phyloP scores from a whole-genome alignment of 2,329 filamentous ascomycete genomes.

The Colletotrichum sp. region DNA sequence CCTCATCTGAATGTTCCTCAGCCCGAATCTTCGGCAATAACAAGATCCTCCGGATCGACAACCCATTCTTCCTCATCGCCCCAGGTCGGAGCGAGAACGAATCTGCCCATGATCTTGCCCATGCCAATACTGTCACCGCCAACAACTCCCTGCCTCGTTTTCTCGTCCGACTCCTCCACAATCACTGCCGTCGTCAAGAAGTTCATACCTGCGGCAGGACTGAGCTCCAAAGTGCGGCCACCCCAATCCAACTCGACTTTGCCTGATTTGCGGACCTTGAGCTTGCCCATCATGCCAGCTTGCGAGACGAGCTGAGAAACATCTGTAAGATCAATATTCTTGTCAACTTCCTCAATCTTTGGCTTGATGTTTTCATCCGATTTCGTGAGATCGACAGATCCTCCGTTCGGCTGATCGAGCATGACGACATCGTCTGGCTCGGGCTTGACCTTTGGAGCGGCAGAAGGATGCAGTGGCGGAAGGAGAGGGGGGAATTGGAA shows the following conservation, averaged over 20 bases:
- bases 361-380: slow-evolving; percentile 23
- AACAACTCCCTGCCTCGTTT: slow-evolving; percentile 44
- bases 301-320: slow-evolving; percentile 47
- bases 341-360: slow-evolving; percentile 26
- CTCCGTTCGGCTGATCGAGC: slow-evolving; percentile 35
- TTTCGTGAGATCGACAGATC: slow-evolving; percentile 48
- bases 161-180: slow-evolving; percentile 62
- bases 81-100: slow-evolving; percentile 64
- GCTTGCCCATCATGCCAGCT: slow-evolving; percentile 64
- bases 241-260: slow-evolving; percentile 69
- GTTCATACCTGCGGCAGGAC: slow-evolving; percentile 55
- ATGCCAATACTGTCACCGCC: slow-evolving; percentile 63
- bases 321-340: slow-evolving; percentile 31
- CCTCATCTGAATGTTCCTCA: neutral
- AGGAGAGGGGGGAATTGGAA: slow-evolving; percentile 70
- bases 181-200: slow-evolving; percentile 66
- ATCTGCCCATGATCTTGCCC: slow-evolving; percentile 68
- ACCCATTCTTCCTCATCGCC: slow-evolving; percentile 63
- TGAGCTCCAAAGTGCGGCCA: slow-evolving; percentile 58
- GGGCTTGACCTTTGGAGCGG: slow-evolving; percentile 42
- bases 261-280: slow-evolving; percentile 66
- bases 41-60: slow-evolving; percentile 39
- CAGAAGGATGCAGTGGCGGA: slow-evolving; percentile 52
- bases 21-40: neutral
- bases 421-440: slow-evolving; percentile 45